A percentile compares a stretch with the other conserved stretches of the same genome.
These are phyloP conservation scores for Porphyrellus sp. DNA, from an alignment of 1,284 basidiomycete genomes.

Conservation along the genomic window DNA sequence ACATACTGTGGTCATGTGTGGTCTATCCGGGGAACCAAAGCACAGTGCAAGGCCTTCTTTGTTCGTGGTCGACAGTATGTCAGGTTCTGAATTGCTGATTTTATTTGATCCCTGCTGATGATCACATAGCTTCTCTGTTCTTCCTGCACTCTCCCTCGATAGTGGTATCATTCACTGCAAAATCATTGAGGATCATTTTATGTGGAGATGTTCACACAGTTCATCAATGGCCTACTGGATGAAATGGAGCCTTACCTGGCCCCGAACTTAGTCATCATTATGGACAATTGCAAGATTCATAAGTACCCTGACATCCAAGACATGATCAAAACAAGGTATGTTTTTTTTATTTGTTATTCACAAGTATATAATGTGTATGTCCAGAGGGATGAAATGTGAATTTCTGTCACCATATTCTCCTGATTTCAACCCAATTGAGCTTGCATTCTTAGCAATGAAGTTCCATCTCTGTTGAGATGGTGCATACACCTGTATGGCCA, in stretches of 20 bases:
- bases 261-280: slow-evolving; percentile 8
- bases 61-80: slow-evolving; percentile 26
- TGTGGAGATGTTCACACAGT: slow-evolving; percentile 5
- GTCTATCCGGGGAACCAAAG: slow-evolving; percentile 10
- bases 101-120: background rate
- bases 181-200: slow-evolving; percentile 20
- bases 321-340: slow-evolving; percentile 2
- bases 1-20: slow-evolving; percentile 18
- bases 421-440: background rate
- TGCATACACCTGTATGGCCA: background rate
- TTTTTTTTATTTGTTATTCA: background rate
- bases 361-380: background rate
- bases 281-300: slow-evolving; percentile 17
- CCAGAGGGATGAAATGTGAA: background rate
- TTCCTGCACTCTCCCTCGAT: background rate
- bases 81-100: background rate
- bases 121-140: background rate
- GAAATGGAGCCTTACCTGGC: slow-evolving; percentile 29
- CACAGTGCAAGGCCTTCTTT: slow-evolving; percentile 16
- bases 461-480: background rate
- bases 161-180: slow-evolving; percentile 25
- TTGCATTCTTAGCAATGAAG: background rate
- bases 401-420: background rate
- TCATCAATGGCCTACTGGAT: slow-evolving; percentile 31
- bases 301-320: slow-evolving; percentile 1